Conservation (phyloP, 2,329 filamentous ascomycete genomes). For the Ophiostoma sp. region DNA sequence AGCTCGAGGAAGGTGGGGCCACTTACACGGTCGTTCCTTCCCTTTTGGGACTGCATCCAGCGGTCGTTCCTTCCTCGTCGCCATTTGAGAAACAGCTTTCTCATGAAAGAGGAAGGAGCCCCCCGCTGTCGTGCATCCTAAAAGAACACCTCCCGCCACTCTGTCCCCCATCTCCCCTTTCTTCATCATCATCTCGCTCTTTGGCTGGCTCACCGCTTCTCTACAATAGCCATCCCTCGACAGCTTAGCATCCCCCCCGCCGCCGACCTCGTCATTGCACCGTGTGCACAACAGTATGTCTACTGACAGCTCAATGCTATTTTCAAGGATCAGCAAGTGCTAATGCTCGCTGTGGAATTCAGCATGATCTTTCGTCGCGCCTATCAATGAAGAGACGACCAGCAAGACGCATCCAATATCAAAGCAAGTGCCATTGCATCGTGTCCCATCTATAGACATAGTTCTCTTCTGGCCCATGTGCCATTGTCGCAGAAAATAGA, state of each 20-base stretch:
- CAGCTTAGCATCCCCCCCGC: background rate
- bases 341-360: too few relatives aligned
- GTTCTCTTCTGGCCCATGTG: too few relatives aligned
- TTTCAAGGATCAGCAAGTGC: background rate
- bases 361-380: too few relatives aligned
- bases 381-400: too few relatives aligned
- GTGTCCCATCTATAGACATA: too few relatives aligned
- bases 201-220: background rate
- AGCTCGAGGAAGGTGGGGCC: conserved; percentile 9
- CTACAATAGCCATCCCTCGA: background rate
- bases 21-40: conserved; percentile 8
- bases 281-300: background rate
- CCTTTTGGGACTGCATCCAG: background rate
- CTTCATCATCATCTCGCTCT: background rate
- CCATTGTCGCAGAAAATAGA: too few relatives aligned
- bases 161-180: background rate
- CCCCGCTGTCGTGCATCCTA: background rate
- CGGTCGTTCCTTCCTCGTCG: background rate
- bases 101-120: background rate
- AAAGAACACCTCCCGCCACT: background rate
- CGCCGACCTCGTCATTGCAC: background rate
- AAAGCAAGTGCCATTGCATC: too few relatives aligned
- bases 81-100: too few relatives aligned
- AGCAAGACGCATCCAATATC: too few relatives aligned
- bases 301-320: background rate